Base-by-base conservation (phyloP, 495 filamentous ascomycete genomes). In the Usnea hakonensis region DNA sequence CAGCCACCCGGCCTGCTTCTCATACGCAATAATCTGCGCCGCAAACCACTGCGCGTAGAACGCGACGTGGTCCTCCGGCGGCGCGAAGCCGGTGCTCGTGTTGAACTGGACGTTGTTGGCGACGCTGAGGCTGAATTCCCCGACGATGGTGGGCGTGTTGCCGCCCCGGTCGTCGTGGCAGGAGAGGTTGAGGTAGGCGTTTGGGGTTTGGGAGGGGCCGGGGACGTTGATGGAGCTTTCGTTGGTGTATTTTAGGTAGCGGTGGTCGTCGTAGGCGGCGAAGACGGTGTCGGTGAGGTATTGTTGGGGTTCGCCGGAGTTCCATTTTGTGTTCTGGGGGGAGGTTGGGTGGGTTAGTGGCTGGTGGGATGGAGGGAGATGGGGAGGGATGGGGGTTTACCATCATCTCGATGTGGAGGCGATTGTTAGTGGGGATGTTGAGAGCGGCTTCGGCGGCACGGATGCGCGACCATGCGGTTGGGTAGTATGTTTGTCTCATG, bases 31-130 rank as follows among this genome's bases (percentile, higher is more conserved):
- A 6, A 81, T 77, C 68, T 86, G 83, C 4, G 83, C 83, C 11
- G 81, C 83, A 71, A 82, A 87, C 81, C 76, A 87, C 62, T 75
- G 71, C 56, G 55, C 65, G 65, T 87, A 87, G 65, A 81, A 87
- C 0, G 67, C 75, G 36, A 69, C 70, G 61, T 86, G 79, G 17
- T 65, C 69, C 35, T 65, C 75, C n/a, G 35, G 44, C 16, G 70
- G 74, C 32, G 75, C 69, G 72, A 80, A 83, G 17, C 77, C 78
- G n/a, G 69, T 28, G 13, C 63, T n/a, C n/a, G n/a, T 74, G 58
- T 63, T 52, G 26, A 14, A 70, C 69, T 83, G 69, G 3, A 81
- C 74, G 35, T 75, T 62, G 60, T 79, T 75, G 4, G 77, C 75
- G 21, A 77, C 73, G 43, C 73, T 72, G 26, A 86, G 57, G 60